Base-by-base conservation (phyloP, 345 rosid genomes). In the Eucalyptus melliodora region DNA sequence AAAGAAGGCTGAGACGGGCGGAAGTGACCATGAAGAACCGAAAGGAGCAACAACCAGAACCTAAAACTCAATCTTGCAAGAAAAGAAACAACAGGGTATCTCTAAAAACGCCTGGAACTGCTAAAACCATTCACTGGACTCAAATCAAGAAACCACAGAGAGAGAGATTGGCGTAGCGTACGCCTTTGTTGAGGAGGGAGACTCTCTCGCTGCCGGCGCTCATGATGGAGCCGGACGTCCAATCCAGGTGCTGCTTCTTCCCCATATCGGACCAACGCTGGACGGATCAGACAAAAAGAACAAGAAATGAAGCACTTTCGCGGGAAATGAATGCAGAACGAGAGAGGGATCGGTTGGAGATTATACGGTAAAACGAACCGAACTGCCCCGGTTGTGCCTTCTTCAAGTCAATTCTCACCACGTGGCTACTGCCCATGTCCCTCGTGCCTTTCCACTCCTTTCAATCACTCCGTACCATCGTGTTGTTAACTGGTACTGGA, bases 131-230 rank as follows among this genome's bases (percentile, higher is more conserved):
- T 37, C 85, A 21, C 47, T 11, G 47, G 85, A 26, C 85, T 51
- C 60, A 31, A 86, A 51, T 50, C 56, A 51, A 51, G 44, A 51
- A 87, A 24, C 85, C 51, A 65, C 26, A 55, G 87, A 87, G 9
- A 49, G 72, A 56, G 85, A 55, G 31, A 40, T 60, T 69, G 19
- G 67, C 26, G 34, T 31, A 88, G 50, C 65, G 53, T 50, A 95
- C 97, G 94, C 93, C 95, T 55, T 95, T 94, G 86, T 92, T 88
- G 82, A 96, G 92, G 69, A 96, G 96, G 87, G 96, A 93, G 77
- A 92, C 93, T 91, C 94, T 92, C 83, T 93, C 95, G 88, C 93
- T 93, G 53, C 95, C 95, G 50, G 94, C 69, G 44, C 90, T 92
- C 88, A 94, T 86, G 87, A 92, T 83, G 92, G 92, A 90, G 90